These are phyloP conservation scores for Neoascochyta sp. DNA, from an alignment of 2,329 filamentous ascomycete genomes.

Conservation along the genomic window DNA sequence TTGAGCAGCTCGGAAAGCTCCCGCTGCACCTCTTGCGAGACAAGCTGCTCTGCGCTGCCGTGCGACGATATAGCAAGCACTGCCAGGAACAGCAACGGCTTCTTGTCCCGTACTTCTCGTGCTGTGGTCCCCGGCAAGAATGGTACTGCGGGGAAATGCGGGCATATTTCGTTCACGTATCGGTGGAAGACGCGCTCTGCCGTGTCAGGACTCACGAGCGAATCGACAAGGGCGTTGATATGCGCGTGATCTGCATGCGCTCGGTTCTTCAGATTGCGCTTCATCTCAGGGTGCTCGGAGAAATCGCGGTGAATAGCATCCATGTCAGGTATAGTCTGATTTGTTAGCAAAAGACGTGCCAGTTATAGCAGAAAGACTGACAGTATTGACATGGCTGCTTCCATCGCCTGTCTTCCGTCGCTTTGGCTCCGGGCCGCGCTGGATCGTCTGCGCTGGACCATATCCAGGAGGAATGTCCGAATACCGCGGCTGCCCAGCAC, in stretches of 20 bases:
- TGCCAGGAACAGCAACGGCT: slow-evolving; percentile 58
- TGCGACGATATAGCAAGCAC: slow-evolving; percentile 54
- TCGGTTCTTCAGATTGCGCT: slow-evolving; percentile 26
- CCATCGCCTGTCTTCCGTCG: slow-evolving; percentile 28
- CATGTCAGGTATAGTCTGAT: slow-evolving; percentile 37
- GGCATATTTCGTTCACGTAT: slow-evolving; percentile 53
- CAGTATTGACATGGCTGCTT: slow-evolving; percentile 23
- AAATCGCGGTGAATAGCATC: slow-evolving; percentile 37
- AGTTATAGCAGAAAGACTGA: no score
- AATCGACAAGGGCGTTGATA: slow-evolving; percentile 40
- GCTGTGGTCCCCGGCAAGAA: slow-evolving; percentile 54
- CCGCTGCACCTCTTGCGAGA: slow-evolving; percentile 56
- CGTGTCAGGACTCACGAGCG: slow-evolving; percentile 49
- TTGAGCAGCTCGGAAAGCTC: slow-evolving; percentile 66
- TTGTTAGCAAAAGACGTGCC: no score
- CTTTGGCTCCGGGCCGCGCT: slow-evolving; percentile 31
- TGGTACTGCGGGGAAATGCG: slow-evolving; percentile 56
- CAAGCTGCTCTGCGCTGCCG: slow-evolving; percentile 41
- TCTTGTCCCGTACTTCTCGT: slow-evolving; percentile 53
- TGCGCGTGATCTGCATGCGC: slow-evolving; percentile 36
- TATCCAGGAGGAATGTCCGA: slow-evolving; percentile 32
- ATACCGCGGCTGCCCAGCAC: slow-evolving; percentile 13
- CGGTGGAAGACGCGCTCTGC: slow-evolving; percentile 57
- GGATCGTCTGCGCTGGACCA: slow-evolving; percentile 27
- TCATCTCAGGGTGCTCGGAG: slow-evolving; percentile 35